Base-by-base conservation (phyloP, 2,329 filamentous ascomycete species). In the Neofusicoccum ribis region DNA sequence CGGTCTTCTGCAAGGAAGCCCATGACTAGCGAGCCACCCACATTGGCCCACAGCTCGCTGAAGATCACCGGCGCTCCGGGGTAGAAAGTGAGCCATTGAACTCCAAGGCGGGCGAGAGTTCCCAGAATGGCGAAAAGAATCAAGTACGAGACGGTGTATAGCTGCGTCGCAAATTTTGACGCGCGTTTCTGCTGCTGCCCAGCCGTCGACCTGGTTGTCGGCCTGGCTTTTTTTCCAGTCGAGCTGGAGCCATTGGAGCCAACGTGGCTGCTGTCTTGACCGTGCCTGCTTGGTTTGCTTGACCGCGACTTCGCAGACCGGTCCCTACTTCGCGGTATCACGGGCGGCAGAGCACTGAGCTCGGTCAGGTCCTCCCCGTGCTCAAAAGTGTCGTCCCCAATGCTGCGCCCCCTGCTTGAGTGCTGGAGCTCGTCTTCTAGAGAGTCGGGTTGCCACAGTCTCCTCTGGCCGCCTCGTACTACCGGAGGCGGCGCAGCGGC, bases 61-160 rank as follows among this genome's bases (percentile, higher is more conserved):
- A 91, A 93, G 5, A 87, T 81, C 23, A 95, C 81, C 0, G 93
- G 92, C 0, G 91, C 87, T 23, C 89, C 90, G 1, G 90, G 88
- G 74, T 96, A 97, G 64, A 84, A 86, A 0, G 92, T 95, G 60
- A 97, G 79, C 52, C 89, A 89, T 73, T 93, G 87, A 7, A 97
- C 79, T 3, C 93, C 93, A 0, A 97, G 80, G 11, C 94, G 87
- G 0, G 92, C 91, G 31, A 97, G 84, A 0, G 93, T 95, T 41
- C 94, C 94, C 44, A 94, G 78, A 17, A 97, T 84, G 17, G 93
- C 88, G 78, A 97, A 97, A 73, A 97, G 84, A 66, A 96, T 83
- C 27, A 97, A 86, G 76, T 96, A 92, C 0, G 91, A 93, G 67
- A 93, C 74, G 1, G 89, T 93, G 78, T 93, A 83, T 7, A 81